Percentiles rank a stretch among this genome's conserved stretches.
Conservation (phyloP, 805 yeast genomes). For the Metschnikowia amazonensis region DNA sequence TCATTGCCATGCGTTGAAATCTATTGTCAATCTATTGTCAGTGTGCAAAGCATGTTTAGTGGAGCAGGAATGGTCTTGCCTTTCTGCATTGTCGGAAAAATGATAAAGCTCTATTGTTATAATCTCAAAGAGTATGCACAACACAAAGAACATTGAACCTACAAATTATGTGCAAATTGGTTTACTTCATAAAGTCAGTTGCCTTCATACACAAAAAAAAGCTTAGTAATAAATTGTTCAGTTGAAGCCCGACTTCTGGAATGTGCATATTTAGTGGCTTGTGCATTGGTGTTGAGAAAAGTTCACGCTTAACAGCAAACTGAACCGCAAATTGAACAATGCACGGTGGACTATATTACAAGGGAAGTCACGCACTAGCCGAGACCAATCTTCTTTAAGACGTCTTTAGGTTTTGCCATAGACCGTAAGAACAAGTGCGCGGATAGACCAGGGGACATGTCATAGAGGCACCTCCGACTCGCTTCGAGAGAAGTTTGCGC, state of each 20-base stretch:
- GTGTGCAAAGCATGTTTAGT: background rate
- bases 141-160: background rate
- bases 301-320: conserved; percentile 1
- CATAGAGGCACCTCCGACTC: conserved; percentile 1
- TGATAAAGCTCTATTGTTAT: background rate
- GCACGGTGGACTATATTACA: conserved; percentile 1
- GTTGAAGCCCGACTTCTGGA: background rate
- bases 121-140: background rate
- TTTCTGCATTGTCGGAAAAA: background rate
- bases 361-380: background rate
- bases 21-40: background rate
- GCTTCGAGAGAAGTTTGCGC: conserved; percentile 5
- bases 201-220: background rate
- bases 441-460: background rate
- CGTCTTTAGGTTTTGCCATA: background rate
- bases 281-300: conserved; percentile 1
- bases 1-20: background rate
- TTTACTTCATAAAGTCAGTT: background rate
- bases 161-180: background rate
- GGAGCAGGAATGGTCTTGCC: background rate
- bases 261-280: background rate
- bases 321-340: background rate
- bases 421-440: background rate
- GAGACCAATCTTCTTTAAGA: background rate
- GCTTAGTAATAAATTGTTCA: background rate